Evolutionary conservation across 1,284 basidiomycete genomes (phyloP), one percentile per base, ranked within the genome.

Genomic region (Cryptococcus floricola): DNA sequence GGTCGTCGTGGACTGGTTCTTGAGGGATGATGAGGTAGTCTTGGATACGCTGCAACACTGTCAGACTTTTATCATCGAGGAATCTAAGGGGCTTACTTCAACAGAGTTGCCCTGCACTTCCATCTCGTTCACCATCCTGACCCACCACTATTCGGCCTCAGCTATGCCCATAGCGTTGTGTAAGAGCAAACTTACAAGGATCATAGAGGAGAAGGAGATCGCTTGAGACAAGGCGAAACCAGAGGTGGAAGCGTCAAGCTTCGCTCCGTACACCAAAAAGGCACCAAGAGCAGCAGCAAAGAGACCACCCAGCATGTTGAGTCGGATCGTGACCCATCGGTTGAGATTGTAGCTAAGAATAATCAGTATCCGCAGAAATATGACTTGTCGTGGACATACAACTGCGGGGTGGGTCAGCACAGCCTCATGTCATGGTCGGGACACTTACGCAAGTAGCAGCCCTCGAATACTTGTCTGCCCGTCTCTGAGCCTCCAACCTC

Each of bases 11-110:
- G 53, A 79, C 77, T 1, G 82, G 82, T 68, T 90, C 88, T 68
- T 88, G 86, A 53, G 87, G 87, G 54, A 88, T 87, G 13, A 79
- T 72, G 48, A 88, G 71, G 68, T 89, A 90, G 28, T 82, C 82
- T 65, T 87, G 82, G 52, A 91, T 85, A 31, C 89, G 83, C 65
- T 63, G 27, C 16, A 19, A 37, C 45, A n/a, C 31, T 18, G 18
- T 42, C 23, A 44, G 43, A 4, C 19, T 10, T n/a, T 34, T 28
- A 12, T 14, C 16, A 12, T 45, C 12, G 7, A 28, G 41, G 3
- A 27, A 41, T 13, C 12, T 12, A 9, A 34, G 10, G 10, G 8
- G 48, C 62, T 53, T 51, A 61, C 59, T 69, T 91, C 88, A 59
- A 91, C 78, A n/a, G 74, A 72, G 61, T 78, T 78, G 46, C 77